These are phyloP conservation scores for Trichoderma sp. DNA, from an alignment of 2,329 filamentous ascomycete genomes.

Conservation along the genomic window DNA sequence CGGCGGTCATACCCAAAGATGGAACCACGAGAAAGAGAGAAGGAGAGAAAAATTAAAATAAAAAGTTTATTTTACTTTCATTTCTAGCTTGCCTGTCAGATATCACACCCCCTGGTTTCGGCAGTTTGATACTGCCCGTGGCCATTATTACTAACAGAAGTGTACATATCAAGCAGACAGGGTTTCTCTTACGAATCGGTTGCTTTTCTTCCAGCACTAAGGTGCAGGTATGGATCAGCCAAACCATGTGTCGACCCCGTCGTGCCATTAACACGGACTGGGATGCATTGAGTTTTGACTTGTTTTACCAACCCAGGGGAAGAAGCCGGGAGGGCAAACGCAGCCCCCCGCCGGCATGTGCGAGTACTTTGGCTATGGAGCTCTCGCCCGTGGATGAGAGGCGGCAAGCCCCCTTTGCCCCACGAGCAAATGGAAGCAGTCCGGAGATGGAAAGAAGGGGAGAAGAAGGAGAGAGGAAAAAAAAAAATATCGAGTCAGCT, in stretches of 20 bases:
- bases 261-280: neutral
- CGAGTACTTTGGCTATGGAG: neutral
- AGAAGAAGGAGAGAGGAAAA: neutral
- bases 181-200: neutral
- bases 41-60: neutral
- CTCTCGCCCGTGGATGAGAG: neutral
- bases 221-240: neutral
- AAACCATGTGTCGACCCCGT: neutral
- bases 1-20: neutral
- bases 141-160: neutral
- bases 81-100: neutral
- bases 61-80: neutral
- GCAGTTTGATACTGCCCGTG: neutral
- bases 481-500: conserved; percentile 1
- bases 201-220: neutral
- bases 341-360: conserved; percentile 9
- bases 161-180: neutral
- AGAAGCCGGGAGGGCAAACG: neutral
- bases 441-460: neutral
- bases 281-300: neutral
- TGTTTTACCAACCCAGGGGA: neutral
- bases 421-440: neutral
- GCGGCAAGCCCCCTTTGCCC: neutral
- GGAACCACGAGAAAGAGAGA: neutral
- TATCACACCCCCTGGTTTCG: neutral